Evolutionary conservation across 495 filamentous ascomycete genomes (phyloP).

Genomic region (Mytilinidion resinicola): DNA sequence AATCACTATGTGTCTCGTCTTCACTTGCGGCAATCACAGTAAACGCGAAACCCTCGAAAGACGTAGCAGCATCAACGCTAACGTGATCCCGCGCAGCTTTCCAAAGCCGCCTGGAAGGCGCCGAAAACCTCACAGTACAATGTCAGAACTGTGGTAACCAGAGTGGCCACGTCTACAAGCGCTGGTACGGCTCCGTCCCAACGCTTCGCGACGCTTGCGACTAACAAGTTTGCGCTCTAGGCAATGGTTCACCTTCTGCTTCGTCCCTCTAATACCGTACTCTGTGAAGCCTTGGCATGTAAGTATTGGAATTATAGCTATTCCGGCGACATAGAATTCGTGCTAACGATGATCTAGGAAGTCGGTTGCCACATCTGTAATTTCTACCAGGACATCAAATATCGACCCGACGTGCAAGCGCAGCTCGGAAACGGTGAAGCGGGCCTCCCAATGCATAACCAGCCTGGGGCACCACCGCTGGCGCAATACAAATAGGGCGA

Average conservation of each 20-base stretch:
- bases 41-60: slow-evolving; percentile 1
- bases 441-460: slow-evolving; percentile 30
- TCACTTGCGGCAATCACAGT: slow-evolving; percentile 41
- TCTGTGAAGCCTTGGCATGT: slow-evolving; percentile 31
- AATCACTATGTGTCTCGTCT: slow-evolving; percentile 35
- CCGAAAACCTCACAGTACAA: slow-evolving; percentile 38
- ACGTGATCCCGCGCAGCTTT: slow-evolving; percentile 28
- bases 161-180: slow-evolving; percentile 30
- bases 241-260: slow-evolving; percentile 45
- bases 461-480: not conserved
- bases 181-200: slow-evolving; percentile 28
- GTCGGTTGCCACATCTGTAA: slow-evolving; percentile 40
- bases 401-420: slow-evolving; percentile 36
- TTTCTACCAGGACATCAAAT: slow-evolving; percentile 40
- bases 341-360: slow-evolving; percentile 17
- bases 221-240: slow-evolving; percentile 9
- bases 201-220: not conserved
- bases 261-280: slow-evolving; percentile 40
- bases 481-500: not conserved
- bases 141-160: slow-evolving; percentile 43
- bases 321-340: not conserved
- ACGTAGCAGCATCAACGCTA: not conserved
- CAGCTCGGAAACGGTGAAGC: slow-evolving; percentile 23
- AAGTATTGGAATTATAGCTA: slow-evolving; percentile 4
- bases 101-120: slow-evolving; percentile 31